phyloP scores from a whole-genome alignment of 2,329 filamentous ascomycete genomes.

The Orbilia oligospora region DNA sequence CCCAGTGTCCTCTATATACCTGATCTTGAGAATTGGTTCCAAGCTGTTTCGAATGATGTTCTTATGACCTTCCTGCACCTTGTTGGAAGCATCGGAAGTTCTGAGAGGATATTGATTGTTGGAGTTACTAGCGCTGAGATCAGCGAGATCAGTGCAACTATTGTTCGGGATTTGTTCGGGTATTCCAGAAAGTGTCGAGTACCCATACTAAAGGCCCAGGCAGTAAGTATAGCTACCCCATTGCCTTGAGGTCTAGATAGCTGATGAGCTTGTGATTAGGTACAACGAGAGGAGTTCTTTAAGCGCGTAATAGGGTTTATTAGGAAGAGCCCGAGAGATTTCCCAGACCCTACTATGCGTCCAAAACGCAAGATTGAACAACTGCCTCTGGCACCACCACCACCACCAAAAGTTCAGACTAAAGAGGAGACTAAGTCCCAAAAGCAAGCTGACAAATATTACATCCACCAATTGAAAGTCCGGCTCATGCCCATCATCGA shows the following conservation, averaged over 20 bases:
- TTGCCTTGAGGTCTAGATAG: neutral
- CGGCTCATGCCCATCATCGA: constrained; percentile 96
- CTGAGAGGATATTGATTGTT: constrained; percentile 88
- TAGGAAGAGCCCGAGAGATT: constrained; percentile 83
- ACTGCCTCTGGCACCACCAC: constrained; percentile 80
- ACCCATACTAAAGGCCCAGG: constrained; percentile 77
- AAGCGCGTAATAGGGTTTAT: constrained; percentile 80
- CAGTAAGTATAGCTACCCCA: constrained; percentile 68
- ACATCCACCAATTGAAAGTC: constrained; percentile 88
- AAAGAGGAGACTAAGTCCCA: constrained; percentile 86
- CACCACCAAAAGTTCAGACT: constrained; percentile 76
- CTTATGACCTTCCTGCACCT: constrained; percentile 87
- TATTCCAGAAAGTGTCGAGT: constrained; percentile 85
- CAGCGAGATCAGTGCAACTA: constrained; percentile 74
- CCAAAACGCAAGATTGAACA: constrained; percentile 87
- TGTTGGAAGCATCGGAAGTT: constrained; percentile 85
- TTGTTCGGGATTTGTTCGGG: constrained; percentile 85
- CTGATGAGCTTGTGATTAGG: constrained; percentile 65
- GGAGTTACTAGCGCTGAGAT: constrained; percentile 82
- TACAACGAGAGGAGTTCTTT: constrained; percentile 84
- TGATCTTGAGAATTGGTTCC: constrained; percentile 88
- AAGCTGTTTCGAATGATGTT: constrained; percentile 75
- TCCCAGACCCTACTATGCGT: constrained; percentile 86
- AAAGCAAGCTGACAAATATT: constrained; percentile 84
- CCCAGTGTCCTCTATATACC: constrained; percentile 96